Evolutionary conservation across 495 filamentous ascomycete species (phyloP).

Genomic region (Pseudevernia furfuracea): DNA sequence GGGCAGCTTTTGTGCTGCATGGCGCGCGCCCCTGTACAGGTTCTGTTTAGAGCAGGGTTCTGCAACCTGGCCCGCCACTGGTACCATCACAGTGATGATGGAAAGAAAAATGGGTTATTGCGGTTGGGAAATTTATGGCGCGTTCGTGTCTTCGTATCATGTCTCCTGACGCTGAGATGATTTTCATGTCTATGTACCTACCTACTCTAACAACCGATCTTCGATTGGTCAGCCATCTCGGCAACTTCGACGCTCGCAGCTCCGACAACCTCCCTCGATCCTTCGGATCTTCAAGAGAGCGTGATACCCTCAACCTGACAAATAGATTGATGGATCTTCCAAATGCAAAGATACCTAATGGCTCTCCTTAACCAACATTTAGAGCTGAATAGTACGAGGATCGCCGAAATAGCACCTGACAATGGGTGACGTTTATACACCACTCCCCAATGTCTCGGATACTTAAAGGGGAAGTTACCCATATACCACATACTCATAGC

Average conservation of each 20-base stretch:
- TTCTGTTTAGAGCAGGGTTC: too few relatives aligned
- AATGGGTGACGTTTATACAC: not conserved
- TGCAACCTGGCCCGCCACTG: too few relatives aligned
- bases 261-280: not conserved
- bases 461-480: not conserved
- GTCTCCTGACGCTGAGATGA: too few relatives aligned
- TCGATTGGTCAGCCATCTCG: not conserved
- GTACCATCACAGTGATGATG: too few relatives aligned
- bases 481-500: not conserved
- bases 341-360: not conserved
- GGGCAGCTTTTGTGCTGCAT: too few relatives aligned
- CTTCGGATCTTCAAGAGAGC: not conserved
- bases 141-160: too few relatives aligned
- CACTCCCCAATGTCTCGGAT: not conserved
- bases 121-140: too few relatives aligned
- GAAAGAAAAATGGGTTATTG: too few relatives aligned
- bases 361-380: not conserved
- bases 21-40: too few relatives aligned
- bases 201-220: too few relatives aligned
- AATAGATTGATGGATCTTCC: not conserved
- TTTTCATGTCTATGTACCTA: too few relatives aligned
- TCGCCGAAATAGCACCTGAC: not conserved
- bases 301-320: not conserved
- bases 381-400: too few relatives aligned
- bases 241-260: not conserved